Percentiles rank a stretch among this genome's conserved stretches.
Evolutionary conservation across 164 flowering plant genomes (phyloP).

Genomic region (Hamamelis virginiana): DNA sequence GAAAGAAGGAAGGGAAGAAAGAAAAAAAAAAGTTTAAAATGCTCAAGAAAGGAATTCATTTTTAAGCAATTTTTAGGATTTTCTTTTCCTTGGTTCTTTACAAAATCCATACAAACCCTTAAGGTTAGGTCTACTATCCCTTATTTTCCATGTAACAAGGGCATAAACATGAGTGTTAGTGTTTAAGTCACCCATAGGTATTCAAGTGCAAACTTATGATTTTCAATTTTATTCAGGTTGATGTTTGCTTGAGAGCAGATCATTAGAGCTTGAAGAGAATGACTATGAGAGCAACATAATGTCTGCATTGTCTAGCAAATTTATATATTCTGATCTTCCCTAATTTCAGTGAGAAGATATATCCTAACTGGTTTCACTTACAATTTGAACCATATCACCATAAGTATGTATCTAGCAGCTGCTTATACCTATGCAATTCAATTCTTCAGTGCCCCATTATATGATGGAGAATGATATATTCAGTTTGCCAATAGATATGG

Average conservation of each 20-base stretch:
- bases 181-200: too few species aligned
- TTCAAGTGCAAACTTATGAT: too few species aligned
- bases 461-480: conserved; percentile 39
- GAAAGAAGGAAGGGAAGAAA: too few species aligned
- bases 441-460: not conserved
- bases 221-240: not conserved
- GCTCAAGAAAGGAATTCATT: too few species aligned
- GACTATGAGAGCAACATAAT: not conserved
- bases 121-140: too few species aligned
- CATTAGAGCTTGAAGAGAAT: not conserved
- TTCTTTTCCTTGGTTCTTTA: too few species aligned
- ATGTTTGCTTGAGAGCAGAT: not conserved
- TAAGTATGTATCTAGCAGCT: not conserved
- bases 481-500: conserved; percentile 15
- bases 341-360: not conserved
- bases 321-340: not conserved
- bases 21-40: too few species aligned
- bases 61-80: too few species aligned
- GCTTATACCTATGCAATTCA: conserved; percentile 7
- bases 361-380: too few species aligned
- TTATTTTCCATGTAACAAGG: too few species aligned
- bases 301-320: not conserved
- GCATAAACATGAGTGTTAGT: too few species aligned
- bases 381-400: not conserved
- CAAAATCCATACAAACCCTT: too few species aligned